phyloP scores from a whole-genome alignment of 768 basidiomycete species.

The Imleria badia region DNA sequence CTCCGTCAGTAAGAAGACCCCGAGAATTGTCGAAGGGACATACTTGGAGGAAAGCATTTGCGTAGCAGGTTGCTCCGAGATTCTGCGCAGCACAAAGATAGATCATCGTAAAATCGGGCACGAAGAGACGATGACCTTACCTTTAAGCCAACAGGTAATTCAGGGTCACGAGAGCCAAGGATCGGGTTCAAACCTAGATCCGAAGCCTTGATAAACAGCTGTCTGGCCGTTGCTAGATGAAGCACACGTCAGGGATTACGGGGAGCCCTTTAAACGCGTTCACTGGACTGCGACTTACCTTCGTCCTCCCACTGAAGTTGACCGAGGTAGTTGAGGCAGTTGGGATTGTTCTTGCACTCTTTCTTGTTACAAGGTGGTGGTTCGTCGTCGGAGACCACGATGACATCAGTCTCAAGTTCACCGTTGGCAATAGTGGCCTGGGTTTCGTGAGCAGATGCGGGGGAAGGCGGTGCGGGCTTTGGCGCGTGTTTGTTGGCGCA shows the following conservation, averaged over 20 bases:
- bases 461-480: slow-evolving; percentile 18
- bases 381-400: slow-evolving; percentile 72
- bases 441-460: slow-evolving; percentile 9
- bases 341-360: slow-evolving; percentile 71
- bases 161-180: slow-evolving; percentile 46
- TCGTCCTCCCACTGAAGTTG: slow-evolving; percentile 79
- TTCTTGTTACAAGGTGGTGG: slow-evolving; percentile 55
- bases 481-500: slow-evolving; percentile 58
- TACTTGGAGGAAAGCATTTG: slow-evolving; percentile 92
- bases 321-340: slow-evolving; percentile 86
- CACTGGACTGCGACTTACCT: slow-evolving; percentile 41
- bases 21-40: slow-evolving; percentile 5
- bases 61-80: slow-evolving; percentile 96
- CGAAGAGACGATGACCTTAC: slow-evolving; percentile 37
- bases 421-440: slow-evolving; percentile 29
- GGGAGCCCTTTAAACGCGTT: slow-evolving; percentile 6
- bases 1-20: slow-evolving; percentile 1
- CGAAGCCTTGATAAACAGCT: slow-evolving; percentile 50
- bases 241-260: slow-evolving; percentile 12
- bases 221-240: slow-evolving; percentile 46
- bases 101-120: background rate
- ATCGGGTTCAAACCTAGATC: slow-evolving; percentile 58
- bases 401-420: slow-evolving; percentile 60
- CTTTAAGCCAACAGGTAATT: slow-evolving; percentile 74
- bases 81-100: slow-evolving; percentile 51